Evolutionary conservation across 805 yeast genomes (phyloP).

Genomic region (Candida silvatica): DNA sequence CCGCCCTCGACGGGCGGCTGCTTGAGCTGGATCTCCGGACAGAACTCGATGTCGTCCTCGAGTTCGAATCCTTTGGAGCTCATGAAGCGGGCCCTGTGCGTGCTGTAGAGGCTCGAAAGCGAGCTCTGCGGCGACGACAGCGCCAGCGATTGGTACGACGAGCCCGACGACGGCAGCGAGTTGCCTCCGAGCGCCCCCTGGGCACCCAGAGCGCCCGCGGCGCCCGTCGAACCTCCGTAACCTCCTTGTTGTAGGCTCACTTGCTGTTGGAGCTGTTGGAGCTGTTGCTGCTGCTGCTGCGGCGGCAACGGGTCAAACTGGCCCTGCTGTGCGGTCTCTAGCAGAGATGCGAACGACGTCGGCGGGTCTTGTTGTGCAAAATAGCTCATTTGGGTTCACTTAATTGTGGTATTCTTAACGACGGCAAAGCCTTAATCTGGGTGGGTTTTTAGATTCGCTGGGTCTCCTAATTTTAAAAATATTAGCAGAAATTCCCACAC

Average conservation of each 20-base stretch:
- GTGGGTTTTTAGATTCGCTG: too few relatives aligned
- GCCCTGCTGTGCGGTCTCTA: constrained; percentile 1
- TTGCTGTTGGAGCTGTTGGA: not conserved
- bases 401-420: too few relatives aligned
- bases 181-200: not conserved
- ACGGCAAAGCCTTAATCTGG: too few relatives aligned
- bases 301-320: not conserved
- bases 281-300: constrained; percentile 1
- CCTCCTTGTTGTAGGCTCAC: not conserved
- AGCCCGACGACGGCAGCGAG: constrained; percentile 5
- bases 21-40: constrained; percentile 39
- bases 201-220: not conserved
- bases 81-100: constrained; percentile 41
- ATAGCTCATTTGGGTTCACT: not conserved
- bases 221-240: not conserved
- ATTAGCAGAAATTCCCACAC: too few relatives aligned
- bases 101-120: constrained; percentile 16
- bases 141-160: constrained; percentile 15
- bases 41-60: constrained; percentile 58
- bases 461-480: too few relatives aligned
- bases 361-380: not conserved
- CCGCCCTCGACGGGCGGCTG: constrained; percentile 1
- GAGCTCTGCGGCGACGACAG: constrained; percentile 20
- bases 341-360: constrained; percentile 2
- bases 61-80: constrained; percentile 51